phyloP scores from a whole-genome alignment of 768 basidiomycete genomes.

The Leucocoprinus sp. region DNA sequence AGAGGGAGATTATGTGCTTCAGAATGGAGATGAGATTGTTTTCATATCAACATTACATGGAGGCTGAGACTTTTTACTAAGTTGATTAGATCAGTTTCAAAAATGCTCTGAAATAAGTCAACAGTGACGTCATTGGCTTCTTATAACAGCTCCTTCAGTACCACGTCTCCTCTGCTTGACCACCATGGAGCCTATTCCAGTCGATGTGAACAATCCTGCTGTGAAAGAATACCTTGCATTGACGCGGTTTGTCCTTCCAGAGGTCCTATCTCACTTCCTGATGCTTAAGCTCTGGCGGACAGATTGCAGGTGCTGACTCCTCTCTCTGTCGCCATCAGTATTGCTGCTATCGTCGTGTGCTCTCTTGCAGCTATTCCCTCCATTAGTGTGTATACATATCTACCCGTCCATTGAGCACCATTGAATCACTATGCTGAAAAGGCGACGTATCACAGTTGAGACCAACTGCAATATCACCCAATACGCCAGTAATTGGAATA shows the following conservation, averaged over 20 bases:
- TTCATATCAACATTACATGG: conserved; percentile 97
- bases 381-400: conserved; percentile 28
- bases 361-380: conserved; percentile 58
- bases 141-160: background rate
- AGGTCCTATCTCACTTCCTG: background rate
- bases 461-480: conserved; percentile 69
- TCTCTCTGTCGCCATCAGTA: conserved; percentile 72
- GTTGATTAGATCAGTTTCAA: background rate
- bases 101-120: background rate
- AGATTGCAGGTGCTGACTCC: conserved; percentile 81
- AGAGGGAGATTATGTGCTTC: conserved; percentile 76
- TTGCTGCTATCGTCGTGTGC: conserved; percentile 66
- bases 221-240: conserved; percentile 62
- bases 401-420: background rate
- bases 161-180: background rate
- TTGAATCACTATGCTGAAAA: conserved; percentile 16
- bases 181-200: conserved; percentile 46
- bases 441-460: conserved; percentile 44
- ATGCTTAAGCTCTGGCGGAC: too few relatives aligned
- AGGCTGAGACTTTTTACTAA: conserved; percentile 54
- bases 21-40: conserved; percentile 81
- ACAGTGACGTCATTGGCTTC: conserved; percentile 11
- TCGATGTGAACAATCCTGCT: conserved; percentile 53
- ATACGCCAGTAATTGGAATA: conserved; percentile 42
- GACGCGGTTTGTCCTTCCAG: conserved; percentile 25